These are phyloP conservation scores for Amanita rubescens DNA, from an alignment of 768 basidiomycete species.

Conservation along the genomic window DNA sequence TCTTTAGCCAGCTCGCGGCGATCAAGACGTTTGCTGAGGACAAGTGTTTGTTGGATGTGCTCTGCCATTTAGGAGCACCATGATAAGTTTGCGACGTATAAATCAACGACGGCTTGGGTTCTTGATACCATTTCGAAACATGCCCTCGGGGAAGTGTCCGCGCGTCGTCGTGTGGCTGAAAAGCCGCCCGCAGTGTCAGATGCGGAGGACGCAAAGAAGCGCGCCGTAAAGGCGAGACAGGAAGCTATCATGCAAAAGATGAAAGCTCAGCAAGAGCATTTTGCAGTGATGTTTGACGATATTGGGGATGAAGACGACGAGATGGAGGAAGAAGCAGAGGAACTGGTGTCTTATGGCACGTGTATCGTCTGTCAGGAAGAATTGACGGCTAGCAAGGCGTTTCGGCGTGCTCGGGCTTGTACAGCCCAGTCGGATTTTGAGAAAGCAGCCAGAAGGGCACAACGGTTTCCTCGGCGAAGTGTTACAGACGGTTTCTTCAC, in stretches of 20 bases:
- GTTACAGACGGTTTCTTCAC: conserved; percentile 48
- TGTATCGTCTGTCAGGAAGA: conserved; percentile 99
- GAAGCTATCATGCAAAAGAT: conserved; percentile 94
- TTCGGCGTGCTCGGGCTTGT: conserved; percentile 83
- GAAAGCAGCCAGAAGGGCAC: conserved; percentile 67
- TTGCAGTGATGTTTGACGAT: conserved; percentile 73
- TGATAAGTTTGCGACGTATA: conserved; percentile 67
- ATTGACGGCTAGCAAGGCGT: conserved; percentile 60
- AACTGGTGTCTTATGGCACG: conserved; percentile 65
- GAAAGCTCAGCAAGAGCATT: conserved; percentile 85
- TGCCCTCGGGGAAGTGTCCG: conserved; percentile 49
- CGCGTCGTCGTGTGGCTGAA: conserved; percentile 38
- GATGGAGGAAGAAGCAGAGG: conserved; percentile 41
- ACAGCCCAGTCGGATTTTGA: conserved; percentile 80
- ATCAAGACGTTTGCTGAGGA: conserved; percentile 48
- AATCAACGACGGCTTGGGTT: conserved; percentile 69
- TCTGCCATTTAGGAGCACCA: conserved; percentile 76
- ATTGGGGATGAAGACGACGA: conserved; percentile 64
- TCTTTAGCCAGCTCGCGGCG: conserved; percentile 55
- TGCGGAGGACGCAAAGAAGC: conserved; percentile 67
- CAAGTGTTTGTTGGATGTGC: conserved; percentile 59
- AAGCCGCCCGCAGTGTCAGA: conserved; percentile 31
- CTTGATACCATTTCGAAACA: conserved; percentile 50
- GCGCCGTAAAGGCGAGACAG: conserved; percentile 84
- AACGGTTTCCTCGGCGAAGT: conserved; percentile 66